Percentiles rank a stretch among this genome's conserved stretches.
phyloP scores from a whole-genome alignment of 1,139 yeast genomes.

The Taphrina populina region DNA sequence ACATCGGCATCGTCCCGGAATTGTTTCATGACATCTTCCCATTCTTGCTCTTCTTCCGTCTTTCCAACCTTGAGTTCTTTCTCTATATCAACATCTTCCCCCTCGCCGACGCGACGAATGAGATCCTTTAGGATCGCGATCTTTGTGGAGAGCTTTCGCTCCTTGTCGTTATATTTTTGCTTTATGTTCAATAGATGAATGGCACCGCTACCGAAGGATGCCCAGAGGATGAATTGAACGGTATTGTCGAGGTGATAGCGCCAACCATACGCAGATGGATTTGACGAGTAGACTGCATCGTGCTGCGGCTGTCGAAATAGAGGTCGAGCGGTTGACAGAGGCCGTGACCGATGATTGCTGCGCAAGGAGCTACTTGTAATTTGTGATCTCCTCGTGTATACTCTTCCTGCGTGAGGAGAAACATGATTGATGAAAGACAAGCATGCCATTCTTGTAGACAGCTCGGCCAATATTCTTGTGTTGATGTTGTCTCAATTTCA shows the following conservation, averaged over 20 bases:
- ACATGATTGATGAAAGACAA: too few species aligned
- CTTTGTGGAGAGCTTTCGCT: slow-evolving; percentile 23
- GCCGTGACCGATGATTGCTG: too few species aligned
- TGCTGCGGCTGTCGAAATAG: background rate
- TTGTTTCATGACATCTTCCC: slow-evolving; percentile 23
- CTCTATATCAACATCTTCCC: slow-evolving; percentile 26
- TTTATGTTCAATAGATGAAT: slow-evolving; percentile 31
- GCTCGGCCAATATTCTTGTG: too few species aligned
- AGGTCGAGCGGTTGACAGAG: background rate
- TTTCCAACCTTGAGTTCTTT: slow-evolving; percentile 23
- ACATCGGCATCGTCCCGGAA: slow-evolving; percentile 20
- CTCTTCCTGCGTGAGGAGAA: too few species aligned
- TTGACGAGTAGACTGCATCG: background rate
- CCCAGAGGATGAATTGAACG: slow-evolving; percentile 29
- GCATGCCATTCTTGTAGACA: too few species aligned
- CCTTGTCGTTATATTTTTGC: slow-evolving; percentile 25
- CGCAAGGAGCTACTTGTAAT: too few species aligned
- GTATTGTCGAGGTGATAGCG: slow-evolving; percentile 24
- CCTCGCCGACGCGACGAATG: slow-evolving; percentile 22
- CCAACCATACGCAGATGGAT: slow-evolving; percentile 15
- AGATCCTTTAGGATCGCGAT: slow-evolving; percentile 24
- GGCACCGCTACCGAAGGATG: slow-evolving; percentile 28
- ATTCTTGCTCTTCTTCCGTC: slow-evolving; percentile 29
- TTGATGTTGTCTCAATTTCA: too few species aligned
- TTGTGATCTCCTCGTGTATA: too few species aligned